Conservation (phyloP, 768 basidiomycete species). For the Podaxis carcinomalis region DNA sequence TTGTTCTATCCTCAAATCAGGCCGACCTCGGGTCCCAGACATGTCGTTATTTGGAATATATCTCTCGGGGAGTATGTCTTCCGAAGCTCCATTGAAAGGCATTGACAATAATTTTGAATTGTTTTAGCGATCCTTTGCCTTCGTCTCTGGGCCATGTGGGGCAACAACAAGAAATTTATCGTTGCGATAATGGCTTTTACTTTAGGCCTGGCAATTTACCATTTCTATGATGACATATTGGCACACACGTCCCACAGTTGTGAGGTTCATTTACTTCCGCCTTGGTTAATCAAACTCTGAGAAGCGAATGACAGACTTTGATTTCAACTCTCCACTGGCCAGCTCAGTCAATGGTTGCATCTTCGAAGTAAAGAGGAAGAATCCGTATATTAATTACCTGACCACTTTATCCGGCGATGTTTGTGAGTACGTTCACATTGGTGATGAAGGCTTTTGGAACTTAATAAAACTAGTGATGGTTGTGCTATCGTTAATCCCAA, state of each 20-base stretch:
- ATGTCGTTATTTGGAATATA: neutral
- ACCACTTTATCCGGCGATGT: too few relatives aligned
- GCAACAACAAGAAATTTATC: neutral
- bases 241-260: neutral
- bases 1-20: neutral
- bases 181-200: neutral
- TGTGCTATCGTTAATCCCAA: neutral
- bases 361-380: too few relatives aligned
- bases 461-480: neutral
- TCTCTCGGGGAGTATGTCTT: neutral
- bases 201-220: neutral
- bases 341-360: too few relatives aligned
- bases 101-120: too few relatives aligned
- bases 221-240: neutral
- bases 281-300: too few relatives aligned
- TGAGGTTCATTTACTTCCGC: neutral
- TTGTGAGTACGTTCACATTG: neutral
- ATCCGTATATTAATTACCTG: too few relatives aligned
- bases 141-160: neutral
- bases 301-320: too few relatives aligned
- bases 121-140: neutral
- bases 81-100: neutral
- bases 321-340: too few relatives aligned
- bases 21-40: neutral
- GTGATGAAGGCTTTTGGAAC: neutral